Percentiles rank a stretch among this genome's conserved stretches.
Conservation (phyloP, 345 rosid genomes). For the Citrus mangshanensis region DNA sequence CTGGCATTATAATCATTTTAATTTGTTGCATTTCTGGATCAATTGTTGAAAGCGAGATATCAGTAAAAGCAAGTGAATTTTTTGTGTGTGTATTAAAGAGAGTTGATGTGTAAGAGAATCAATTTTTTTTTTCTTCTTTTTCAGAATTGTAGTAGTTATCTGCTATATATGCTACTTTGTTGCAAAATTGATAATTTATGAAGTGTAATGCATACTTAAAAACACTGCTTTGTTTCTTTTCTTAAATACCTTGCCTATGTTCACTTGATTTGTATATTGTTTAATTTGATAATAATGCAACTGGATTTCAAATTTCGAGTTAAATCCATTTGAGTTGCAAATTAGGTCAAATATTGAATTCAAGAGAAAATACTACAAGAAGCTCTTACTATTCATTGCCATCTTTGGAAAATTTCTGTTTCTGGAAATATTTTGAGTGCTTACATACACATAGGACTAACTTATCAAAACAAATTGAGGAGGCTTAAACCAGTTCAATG, state of each 20-base stretch:
- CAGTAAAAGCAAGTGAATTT: constrained; percentile 5
- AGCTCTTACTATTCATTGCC: neutral
- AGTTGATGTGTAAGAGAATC: neutral
- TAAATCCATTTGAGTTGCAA: neutral
- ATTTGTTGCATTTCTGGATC: constrained; percentile 1
- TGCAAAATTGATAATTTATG: neutral
- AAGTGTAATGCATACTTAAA: neutral
- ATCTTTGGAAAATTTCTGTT: neutral
- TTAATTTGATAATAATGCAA: neutral
- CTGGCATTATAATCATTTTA: neutral
- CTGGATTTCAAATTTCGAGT: neutral
- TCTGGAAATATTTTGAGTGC: neutral
- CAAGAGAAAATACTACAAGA: neutral
- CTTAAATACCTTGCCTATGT: too few species aligned
- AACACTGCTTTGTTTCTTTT: too few species aligned
- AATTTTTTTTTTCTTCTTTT: neutral
- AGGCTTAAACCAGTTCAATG: neutral
- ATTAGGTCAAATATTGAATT: neutral
- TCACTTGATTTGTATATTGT: too few species aligned
- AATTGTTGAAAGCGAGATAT: constrained; percentile 21
- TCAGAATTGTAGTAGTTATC: neutral
- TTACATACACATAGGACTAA: neutral
- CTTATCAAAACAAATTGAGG: neutral
- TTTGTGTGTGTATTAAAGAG: neutral
- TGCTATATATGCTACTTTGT: neutral